Evolutionary conservation across 2,329 filamentous ascomycete species (phyloP).

Genomic region (Fusarium heterosporum): DNA sequence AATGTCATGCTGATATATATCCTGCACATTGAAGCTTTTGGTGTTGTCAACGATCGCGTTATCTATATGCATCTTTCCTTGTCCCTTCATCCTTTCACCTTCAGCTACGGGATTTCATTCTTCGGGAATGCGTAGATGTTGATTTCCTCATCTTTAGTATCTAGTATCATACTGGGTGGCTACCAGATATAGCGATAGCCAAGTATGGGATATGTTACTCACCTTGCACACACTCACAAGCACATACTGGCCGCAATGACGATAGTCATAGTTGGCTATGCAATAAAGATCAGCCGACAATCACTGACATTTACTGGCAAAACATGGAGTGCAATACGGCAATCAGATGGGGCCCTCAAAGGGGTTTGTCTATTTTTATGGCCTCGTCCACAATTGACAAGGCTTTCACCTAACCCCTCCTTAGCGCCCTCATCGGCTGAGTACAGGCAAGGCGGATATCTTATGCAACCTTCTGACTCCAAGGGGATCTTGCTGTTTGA

Average conservation of each 20-base stretch:
- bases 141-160: too few relatives aligned
- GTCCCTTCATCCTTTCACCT: background rate
- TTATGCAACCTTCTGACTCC: constrained; percentile 16
- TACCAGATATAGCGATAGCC: too few relatives aligned
- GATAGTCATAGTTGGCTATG: too few relatives aligned
- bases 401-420: constrained; percentile 21
- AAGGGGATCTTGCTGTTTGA: constrained; percentile 29
- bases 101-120: too few relatives aligned
- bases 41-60: background rate
- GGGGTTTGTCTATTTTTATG: constrained; percentile 41
- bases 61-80: background rate
- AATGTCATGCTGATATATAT: background rate
- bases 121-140: too few relatives aligned
- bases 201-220: too few relatives aligned
- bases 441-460: constrained; percentile 5
- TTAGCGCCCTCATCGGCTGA: constrained; percentile 37
- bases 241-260: too few relatives aligned
- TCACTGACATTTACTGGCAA: background rate
- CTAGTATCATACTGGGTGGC: too few relatives aligned
- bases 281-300: background rate
- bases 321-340: background rate
- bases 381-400: constrained; percentile 36
- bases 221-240: too few relatives aligned
- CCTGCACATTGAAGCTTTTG: background rate
- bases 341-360: constrained; percentile 26